Evolutionary conservation across 805 yeast species (phyloP).

Genomic region (Allodekkera sacchari): DNA sequence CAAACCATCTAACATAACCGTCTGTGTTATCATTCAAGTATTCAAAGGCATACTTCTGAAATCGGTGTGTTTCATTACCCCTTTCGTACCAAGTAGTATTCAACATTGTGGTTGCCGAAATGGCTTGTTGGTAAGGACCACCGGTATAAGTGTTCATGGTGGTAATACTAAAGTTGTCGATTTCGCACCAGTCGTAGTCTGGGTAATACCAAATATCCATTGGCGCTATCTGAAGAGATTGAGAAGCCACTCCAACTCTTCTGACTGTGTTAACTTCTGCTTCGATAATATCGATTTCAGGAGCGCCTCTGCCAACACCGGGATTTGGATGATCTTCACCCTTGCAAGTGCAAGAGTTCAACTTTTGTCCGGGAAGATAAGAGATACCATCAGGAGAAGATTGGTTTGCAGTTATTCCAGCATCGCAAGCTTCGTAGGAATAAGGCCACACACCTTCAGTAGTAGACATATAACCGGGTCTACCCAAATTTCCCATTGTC

Average conservation of each 20-base stretch:
- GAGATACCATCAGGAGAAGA: conserved; percentile 85
- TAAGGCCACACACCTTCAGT: conserved; percentile 97
- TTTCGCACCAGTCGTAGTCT: conserved; percentile 71
- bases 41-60: conserved; percentile 73
- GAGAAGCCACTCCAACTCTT: conserved; percentile 69
- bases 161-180: conserved; percentile 62
- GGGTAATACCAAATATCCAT: conserved; percentile 92
- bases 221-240: conserved; percentile 89
- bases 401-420: conserved; percentile 92
- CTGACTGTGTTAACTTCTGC: conserved; percentile 58
- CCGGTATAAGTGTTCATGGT: conserved; percentile 85
- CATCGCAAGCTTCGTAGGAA: conserved; percentile 78
- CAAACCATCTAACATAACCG: conserved; percentile 82
- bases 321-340: conserved; percentile 82
- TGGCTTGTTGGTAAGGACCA: conserved; percentile 90
- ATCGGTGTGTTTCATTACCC: conserved; percentile 42
- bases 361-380: conserved; percentile 75
- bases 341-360: conserved; percentile 70
- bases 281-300: conserved; percentile 89
- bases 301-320: conserved; percentile 90
- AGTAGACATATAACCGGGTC: conserved; percentile 83
- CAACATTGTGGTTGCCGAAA: conserved; percentile 73
- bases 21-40: conserved; percentile 57
- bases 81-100: conserved; percentile 77
- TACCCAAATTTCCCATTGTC: conserved; percentile 88